phyloP scores from a whole-genome alignment of 139 green algal genomes.

The Chlamydomonas schloesseri region DNA sequence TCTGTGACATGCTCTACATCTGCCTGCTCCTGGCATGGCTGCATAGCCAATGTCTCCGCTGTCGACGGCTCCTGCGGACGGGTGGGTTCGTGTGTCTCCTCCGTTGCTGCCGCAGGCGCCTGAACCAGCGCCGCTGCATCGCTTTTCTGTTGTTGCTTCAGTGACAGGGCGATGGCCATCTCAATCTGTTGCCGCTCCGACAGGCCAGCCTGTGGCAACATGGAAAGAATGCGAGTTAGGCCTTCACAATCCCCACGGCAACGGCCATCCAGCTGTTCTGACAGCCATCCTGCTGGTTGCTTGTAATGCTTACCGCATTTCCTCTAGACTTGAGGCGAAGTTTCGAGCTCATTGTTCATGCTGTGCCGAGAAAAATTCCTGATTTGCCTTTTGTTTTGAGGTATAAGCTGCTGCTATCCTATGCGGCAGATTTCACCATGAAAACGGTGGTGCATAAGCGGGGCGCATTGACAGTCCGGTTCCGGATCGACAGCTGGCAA shows the following conservation, averaged over 20 bases:
- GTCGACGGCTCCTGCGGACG: neutral
- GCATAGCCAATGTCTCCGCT: neutral
- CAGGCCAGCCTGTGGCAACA: too few species aligned
- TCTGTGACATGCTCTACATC: neutral
- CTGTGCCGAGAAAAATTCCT: too few species aligned
- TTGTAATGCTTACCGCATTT: neutral
- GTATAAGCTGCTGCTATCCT: too few species aligned
- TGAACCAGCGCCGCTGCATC: neutral
- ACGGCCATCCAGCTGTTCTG: too few species aligned
- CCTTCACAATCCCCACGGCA: too few species aligned
- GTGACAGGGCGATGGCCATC: neutral
- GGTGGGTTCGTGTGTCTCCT: neutral
- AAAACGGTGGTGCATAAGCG: too few species aligned
- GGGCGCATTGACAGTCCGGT: too few species aligned
- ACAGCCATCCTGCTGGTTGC: too few species aligned
- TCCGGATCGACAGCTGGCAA: too few species aligned
- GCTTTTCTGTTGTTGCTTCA: neutral
- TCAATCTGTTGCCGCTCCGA: conserved; percentile 27
- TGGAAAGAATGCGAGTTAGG: too few species aligned
- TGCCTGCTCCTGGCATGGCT: neutral
- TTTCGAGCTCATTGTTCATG: conserved; percentile 18
- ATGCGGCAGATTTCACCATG: too few species aligned
- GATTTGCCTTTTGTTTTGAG: too few species aligned
- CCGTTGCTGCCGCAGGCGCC: neutral
- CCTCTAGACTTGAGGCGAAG: neutral